Base-by-base conservation (phyloP, 352 stramenopile species). In the Globisporangium paroecandrum region DNA sequence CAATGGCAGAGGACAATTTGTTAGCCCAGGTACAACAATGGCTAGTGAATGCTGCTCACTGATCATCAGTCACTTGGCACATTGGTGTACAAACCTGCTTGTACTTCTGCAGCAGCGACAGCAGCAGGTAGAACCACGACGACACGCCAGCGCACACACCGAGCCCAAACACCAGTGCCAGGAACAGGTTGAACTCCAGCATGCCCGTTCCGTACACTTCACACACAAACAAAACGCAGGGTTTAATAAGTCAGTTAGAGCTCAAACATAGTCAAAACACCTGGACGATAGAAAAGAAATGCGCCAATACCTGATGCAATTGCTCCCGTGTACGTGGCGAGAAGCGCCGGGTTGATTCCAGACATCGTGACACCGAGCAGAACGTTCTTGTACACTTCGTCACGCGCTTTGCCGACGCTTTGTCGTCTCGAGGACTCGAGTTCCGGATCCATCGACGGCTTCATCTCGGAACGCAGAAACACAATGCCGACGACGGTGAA, bases 31-130 rank as follows among this genome's bases (percentile, higher is more conserved):
- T 47, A 20, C 38, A 47, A 47, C 13, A 47, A 7, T 47, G 38
- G 38, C 4, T 47, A 20, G 3, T 12, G 4, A 24, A 22, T 51
- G 43, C 7, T 9, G 15, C 4, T n/a, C 7, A 24, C 8, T 24
- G 43, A 24, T n/a, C 18, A 22, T 49, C 43, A 49, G 3, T 22
- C 43, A 9, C 6, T 8, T 51, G 18, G 43, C 18, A 51, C 22
- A 22, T 1, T 22, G 43, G 43, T 9, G 43, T 4, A 34, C 57
- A 57, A 49, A 96, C 88, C 81, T 95, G 81, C 53, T 96, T 96
- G 85, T 96, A 96, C 69, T 94, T 96, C 69, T 94, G 91, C 20
- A 96, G 68, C 32, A 96, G 73, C 47, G 85, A 89, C 18, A 96
- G 75, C 15, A 96, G 72, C 12, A 96, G 62, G 69, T 93, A 96